phyloP scores from a whole-genome alignment of 495 filamentous ascomycete genomes.

The Podospora didyma region DNA sequence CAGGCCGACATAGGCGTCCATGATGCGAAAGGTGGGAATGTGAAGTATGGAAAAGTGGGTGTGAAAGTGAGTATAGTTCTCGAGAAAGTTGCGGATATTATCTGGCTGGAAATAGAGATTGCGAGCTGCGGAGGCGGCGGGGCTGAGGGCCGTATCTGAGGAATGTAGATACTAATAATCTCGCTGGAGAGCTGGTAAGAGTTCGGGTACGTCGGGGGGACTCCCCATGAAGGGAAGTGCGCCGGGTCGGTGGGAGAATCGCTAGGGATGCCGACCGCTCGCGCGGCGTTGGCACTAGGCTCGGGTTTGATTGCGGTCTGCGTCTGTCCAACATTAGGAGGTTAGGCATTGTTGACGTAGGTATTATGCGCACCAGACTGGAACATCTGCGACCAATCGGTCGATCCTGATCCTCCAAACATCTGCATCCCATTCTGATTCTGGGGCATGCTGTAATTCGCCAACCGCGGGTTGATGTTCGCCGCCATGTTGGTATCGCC shows the following conservation, averaged over 20 bases:
- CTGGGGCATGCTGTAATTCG: conserved; percentile 51
- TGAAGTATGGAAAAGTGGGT: conserved; percentile 66
- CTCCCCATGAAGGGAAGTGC: conserved; percentile 39
- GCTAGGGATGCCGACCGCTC: conserved; percentile 38
- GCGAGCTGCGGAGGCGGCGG: conserved; percentile 36
- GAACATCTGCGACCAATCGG: conserved; percentile 70
- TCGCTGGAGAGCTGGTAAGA: conserved; percentile 48
- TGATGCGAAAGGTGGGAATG: conserved; percentile 60
- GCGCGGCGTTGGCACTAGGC: conserved; percentile 35
- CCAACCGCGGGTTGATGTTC: conserved; percentile 55
- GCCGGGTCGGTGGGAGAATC: conserved; percentile 36
- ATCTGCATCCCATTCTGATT: conserved; percentile 49
- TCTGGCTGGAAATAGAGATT: conserved; percentile 51
- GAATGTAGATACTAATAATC: conserved; percentile 54
- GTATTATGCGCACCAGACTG: conserved; percentile 61
- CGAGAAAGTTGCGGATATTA: conserved; percentile 59
- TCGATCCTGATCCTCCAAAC: conserved; percentile 43
- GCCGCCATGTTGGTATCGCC: conserved; percentile 49
- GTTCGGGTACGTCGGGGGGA: conserved; percentile 38
- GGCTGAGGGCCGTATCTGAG: conserved; percentile 28
- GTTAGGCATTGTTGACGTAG: conserved; percentile 57
- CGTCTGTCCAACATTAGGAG: conserved; percentile 50
- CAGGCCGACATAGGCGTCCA: conserved; percentile 56
- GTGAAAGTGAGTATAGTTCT: conserved; percentile 59
- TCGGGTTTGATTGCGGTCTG: conserved; percentile 51